phyloP scores from a whole-genome alignment of 306 rosid species.

The Malus fusca region DNA sequence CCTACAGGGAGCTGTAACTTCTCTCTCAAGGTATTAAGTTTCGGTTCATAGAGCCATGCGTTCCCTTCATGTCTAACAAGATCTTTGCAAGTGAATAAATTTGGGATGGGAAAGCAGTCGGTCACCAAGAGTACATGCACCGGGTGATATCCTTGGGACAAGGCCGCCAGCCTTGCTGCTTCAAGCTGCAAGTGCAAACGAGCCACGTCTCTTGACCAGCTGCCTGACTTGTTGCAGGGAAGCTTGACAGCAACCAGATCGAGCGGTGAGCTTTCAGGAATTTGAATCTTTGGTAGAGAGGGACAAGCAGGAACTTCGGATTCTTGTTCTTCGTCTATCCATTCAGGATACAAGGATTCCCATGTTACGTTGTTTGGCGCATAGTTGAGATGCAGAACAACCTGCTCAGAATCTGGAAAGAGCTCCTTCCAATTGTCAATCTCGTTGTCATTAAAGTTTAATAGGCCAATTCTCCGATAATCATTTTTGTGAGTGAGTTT shows the following conservation, averaged over 20 bases:
- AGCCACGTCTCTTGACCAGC: slow-evolving; percentile 81
- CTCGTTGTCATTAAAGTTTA: slow-evolving; percentile 71
- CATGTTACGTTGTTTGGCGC: slow-evolving; percentile 54
- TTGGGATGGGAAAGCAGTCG: slow-evolving; percentile 67
- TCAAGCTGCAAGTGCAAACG: slow-evolving; percentile 90
- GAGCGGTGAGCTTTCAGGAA: slow-evolving; percentile 56
- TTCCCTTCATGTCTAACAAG: slow-evolving; percentile 52
- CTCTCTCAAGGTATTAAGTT: slow-evolving; percentile 48
- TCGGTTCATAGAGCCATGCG: slow-evolving; percentile 72
- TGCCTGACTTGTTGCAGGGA: slow-evolving; percentile 66
- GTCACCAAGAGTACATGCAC: slow-evolving; percentile 65
- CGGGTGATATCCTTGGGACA: slow-evolving; percentile 58
- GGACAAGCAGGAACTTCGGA: slow-evolving; percentile 80
- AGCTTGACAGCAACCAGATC: slow-evolving; percentile 84
- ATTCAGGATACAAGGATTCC: slow-evolving; percentile 75
- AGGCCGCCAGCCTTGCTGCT: slow-evolving; percentile 71
- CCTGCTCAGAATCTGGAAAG: slow-evolving; percentile 61
- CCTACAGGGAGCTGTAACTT: slow-evolving; percentile 73
- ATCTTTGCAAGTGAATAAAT: slow-evolving; percentile 67
- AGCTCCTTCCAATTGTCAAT: slow-evolving; percentile 60
- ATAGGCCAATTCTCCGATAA: slow-evolving; percentile 69
- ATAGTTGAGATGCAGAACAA: slow-evolving; percentile 39
- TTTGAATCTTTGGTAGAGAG: slow-evolving; percentile 52
- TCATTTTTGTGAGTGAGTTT: slow-evolving; percentile 42
- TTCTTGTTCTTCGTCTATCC: slow-evolving; percentile 95